Evolutionary conservation across 306 rosid genomes (phyloP), one percentile per base, ranked within the genome.

Genomic region (Corylus americana): DNA sequence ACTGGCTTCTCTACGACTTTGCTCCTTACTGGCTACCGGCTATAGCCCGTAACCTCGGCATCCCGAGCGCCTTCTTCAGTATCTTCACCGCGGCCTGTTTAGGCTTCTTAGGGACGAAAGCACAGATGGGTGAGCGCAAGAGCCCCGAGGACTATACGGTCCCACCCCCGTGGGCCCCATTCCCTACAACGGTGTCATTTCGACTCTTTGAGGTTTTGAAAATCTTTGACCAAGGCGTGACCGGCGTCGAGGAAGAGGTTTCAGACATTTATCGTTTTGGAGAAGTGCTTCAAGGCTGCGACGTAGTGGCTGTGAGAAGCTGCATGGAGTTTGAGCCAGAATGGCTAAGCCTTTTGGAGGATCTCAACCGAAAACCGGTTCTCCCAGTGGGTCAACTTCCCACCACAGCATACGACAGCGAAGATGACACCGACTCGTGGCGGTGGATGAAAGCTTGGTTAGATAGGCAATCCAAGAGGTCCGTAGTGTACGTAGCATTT

Each of bases 1-100:
- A 88, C 71, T 88, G 95, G 92, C 77, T 91, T 58, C 79, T 91
- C 78, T 62, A 50, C 29, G 92, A 88, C 61, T 87, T 78, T 59
- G 80, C 77, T 22, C 68, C 84, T 1, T 11, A 80, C 42, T 84
- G 82, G 87, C 0, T 84, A 4, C 48, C 55, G 3, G n/a, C 79
- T 0, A 64, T 84, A 0, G 80, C 79, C 1, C 5, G 55, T 1
- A 75, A 51, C 1, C 42, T 80, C 0, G 45, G 78, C 59, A 45
- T 87, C 50, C 54, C 66, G 0, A 71, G 66, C 64, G 90, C 81
- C 53, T 78, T 75, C 54, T 84, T 86, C 50, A 79, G 89, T 74
- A 62, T 74, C 1, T 74, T 85, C 51, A 84, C 59, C 5, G 77
- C 77, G 0, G 47, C n/a, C 8, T 0, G 14, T 1, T 7, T 55